Base-by-base conservation (phyloP, 2,329 filamentous ascomycete genomes). In the Exserohilum rostratum region DNA sequence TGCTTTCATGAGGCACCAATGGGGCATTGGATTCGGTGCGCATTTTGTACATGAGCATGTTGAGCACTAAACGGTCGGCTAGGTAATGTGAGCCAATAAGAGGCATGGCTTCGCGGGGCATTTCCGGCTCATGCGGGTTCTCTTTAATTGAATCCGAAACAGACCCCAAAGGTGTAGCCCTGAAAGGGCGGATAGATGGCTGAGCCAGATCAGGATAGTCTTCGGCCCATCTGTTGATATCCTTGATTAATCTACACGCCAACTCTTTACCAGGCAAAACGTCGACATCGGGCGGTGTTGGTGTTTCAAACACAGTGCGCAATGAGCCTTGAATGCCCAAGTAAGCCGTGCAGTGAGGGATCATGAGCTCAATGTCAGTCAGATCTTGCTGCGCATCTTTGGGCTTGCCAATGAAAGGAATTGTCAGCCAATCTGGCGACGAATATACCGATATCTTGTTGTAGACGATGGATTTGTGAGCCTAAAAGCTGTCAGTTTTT, bases 371-470 rank as follows among this genome's bases (percentile, higher is more conserved):
- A 13, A 73, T 64, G 17, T 70, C 65, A 30, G 59, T 45, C 2
- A 73, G 61, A 3, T 53, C 50, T 37, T 69, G 66, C 38, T 68
- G 67, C 2, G 67, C 66, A 29, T 67, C 69, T 34, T 60, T 67
- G 0, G 57, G 46, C 45, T 62, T 60, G 42, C 50, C 53, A 12
- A 56, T 27, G 22, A 72, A 73, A 1, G 71, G 71, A 4, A 69
- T 37, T 3, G 60, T 67, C 64, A 72, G 65, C 71, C 71, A 73
- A 18, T 69, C 65, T 2, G 46, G 55, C 0, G 58, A 58, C 0
- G 69, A 60, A 33, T 71, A 70, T 2, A 64, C 37, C 6, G 70
- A 72, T 1, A 62, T 65, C n/a, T 56, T 55, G 50, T 71, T 71
- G 34, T 68, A 61, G 12, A 72, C 53, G 5, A 71, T 52, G 1